Conservation (phyloP, 2,329 filamentous ascomycete species). For the Fusarium foetens region DNA sequence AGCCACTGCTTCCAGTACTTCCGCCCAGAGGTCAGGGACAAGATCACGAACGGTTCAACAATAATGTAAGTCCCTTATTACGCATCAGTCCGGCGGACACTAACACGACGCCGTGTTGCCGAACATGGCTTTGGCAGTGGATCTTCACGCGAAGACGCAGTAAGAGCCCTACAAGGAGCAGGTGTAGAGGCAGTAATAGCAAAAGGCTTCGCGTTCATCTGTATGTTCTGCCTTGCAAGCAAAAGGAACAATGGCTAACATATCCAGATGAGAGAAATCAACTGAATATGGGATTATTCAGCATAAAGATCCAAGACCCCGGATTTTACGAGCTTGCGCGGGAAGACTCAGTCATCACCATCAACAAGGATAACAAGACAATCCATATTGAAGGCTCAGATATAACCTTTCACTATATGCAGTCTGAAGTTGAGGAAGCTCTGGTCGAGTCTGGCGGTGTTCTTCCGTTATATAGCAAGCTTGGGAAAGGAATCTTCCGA, state of each 20-base stretch:
- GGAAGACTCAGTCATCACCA: not conserved
- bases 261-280: not conserved
- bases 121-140: not conserved
- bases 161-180: conserved; percentile 20
- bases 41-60: conserved; percentile 7
- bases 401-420: not conserved
- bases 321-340: not conserved
- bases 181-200: conserved; percentile 28
- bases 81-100: rapidly evolving
- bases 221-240: not conserved
- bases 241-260: not conserved
- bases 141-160: conserved; percentile 27
- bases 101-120: not conserved
- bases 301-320: not conserved
- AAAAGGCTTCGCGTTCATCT: conserved; percentile 32
- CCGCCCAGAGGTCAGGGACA: conserved; percentile 28
- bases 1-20: conserved; percentile 37
- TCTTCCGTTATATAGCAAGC: not conserved
- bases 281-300: not conserved
- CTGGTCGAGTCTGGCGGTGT: not conserved
- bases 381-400: not conserved
- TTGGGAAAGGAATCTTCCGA: not conserved
- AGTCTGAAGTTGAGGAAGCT: not conserved
- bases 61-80: not conserved
- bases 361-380: not conserved